phyloP scores from a whole-genome alignment of 106 monocot species.

The Platanthera guangdongensis region DNA sequence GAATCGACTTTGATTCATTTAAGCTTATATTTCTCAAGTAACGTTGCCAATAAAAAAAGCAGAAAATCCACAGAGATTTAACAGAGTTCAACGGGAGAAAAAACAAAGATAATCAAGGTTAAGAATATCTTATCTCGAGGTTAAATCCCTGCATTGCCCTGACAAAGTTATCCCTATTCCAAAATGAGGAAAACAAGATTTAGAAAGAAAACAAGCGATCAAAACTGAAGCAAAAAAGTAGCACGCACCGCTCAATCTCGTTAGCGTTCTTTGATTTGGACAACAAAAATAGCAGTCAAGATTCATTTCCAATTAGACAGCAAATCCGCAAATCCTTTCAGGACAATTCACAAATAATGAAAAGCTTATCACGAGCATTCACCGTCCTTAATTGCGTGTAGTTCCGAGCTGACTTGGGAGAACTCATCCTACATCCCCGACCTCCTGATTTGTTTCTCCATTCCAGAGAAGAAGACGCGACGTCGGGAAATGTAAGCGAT shows the following conservation, averaged over 20 bases:
- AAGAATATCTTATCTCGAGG: neutral
- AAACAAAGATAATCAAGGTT: no score
- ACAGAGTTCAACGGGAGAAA: no score
- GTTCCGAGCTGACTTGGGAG: neutral
- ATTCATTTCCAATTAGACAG: neutral
- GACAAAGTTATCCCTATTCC: constrained; percentile 1
- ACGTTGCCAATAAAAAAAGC: no score
- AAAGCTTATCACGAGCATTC: neutral
- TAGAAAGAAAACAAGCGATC: neutral
- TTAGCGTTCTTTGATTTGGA: neutral
- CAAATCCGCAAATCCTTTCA: neutral
- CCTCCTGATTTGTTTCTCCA: neutral
- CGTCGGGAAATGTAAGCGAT: neutral
- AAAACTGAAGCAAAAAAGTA: neutral
- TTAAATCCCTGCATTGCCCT: constrained; percentile 1
- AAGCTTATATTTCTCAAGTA: no score
- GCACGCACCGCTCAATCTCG: neutral
- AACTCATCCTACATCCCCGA: neutral
- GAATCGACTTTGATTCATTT: no score
- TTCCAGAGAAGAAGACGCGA: neutral
- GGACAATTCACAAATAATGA: neutral
- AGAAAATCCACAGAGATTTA: no score
- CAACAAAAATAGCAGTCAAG: neutral
- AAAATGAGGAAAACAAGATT: neutral
- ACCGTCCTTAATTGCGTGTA: neutral